These are phyloP conservation scores for Exidia glandulosa DNA, from an alignment of 768 basidiomycete genomes.

Conservation along the genomic window DNA sequence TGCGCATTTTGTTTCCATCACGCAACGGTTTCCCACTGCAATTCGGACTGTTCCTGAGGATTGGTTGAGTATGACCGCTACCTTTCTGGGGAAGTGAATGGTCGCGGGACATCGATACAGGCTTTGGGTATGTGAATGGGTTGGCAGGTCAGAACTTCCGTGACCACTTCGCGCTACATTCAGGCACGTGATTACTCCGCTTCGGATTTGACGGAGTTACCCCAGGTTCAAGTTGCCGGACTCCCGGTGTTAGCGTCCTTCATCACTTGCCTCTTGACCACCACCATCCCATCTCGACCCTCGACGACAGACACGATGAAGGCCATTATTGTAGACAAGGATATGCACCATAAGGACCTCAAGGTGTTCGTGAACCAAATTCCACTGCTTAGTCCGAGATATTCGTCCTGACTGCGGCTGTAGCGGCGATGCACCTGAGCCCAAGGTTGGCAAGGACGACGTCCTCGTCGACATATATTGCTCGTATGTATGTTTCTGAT, in stretches of 20 bases:
- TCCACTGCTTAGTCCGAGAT: not conserved
- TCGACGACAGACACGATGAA: constrained; percentile 40
- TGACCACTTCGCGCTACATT: no score
- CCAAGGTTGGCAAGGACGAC: constrained; percentile 37
- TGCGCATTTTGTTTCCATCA: no score
- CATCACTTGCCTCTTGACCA: not conserved
- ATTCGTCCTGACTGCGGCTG: not conserved
- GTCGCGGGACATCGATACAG: no score
- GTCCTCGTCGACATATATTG: constrained; percentile 69
- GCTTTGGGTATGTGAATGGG: no score
- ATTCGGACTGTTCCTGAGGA: no score
- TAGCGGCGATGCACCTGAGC: constrained; percentile 41
- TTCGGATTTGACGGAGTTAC: not conserved
- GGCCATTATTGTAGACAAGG: constrained; percentile 62
- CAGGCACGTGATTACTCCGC: not conserved
- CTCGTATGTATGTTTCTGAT: constrained; percentile 19
- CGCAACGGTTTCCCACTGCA: no score
- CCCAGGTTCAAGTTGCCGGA: not conserved
- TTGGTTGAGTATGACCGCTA: no score
- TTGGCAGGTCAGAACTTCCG: no score
- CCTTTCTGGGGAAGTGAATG: no score
- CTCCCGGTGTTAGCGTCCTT: no score
- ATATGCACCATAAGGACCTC: constrained; percentile 58
- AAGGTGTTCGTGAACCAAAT: constrained; percentile 27
- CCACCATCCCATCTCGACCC: not conserved